Evolutionary conservation across 495 filamentous ascomycete genomes (phyloP), one percentile per base, ranked within the genome.

Genomic region (Trichoderma gamsii): DNA sequence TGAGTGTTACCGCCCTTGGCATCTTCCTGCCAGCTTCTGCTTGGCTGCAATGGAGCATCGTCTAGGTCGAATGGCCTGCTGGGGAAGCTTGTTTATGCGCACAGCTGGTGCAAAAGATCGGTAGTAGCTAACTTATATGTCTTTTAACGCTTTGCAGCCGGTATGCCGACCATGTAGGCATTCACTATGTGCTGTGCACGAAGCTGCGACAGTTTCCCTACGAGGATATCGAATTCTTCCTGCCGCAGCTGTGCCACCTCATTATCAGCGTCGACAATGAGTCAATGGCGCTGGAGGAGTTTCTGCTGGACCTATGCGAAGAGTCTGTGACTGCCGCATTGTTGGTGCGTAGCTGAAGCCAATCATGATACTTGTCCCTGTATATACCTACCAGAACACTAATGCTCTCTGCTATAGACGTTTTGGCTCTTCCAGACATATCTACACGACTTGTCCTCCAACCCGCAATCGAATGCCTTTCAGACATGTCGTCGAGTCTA

Each of bases 401-500:
- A 32, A 61, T 67, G 51, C 32, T 21, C 43, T 43, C 23, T 16
- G 23, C 25, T 69, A 68, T 77, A 92, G 89, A 92, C 90, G 41
- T 92, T 92, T 76, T 92, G 89, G 89, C 82, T 91, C 66, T 90
- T 92, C 79, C 90, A 92, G 77, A 91, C 89, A 41, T 90, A 92
- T 77, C 84, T 92, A 9, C 89, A 88, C 77, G 90, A 92, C 73
- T 85, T 92, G 68, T 82, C 87, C 61, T 77, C 80, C 69, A 89
- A 87, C 65, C 89, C 89, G 8, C 86, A 88, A 73, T 83, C 87
- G 61, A 82, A 85, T 64, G 83, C 86, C 27, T 92, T 92, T 80
- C 81, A 87, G 78, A 91, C 87, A 66, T 91, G 89, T 71, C 84
- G 88, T 56, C 79, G 89, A 71, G 85, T 92, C 64, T 91, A 90